Base-by-base conservation (phyloP, 345 rosid genomes). In the Cardamine resedifolia region DNA sequence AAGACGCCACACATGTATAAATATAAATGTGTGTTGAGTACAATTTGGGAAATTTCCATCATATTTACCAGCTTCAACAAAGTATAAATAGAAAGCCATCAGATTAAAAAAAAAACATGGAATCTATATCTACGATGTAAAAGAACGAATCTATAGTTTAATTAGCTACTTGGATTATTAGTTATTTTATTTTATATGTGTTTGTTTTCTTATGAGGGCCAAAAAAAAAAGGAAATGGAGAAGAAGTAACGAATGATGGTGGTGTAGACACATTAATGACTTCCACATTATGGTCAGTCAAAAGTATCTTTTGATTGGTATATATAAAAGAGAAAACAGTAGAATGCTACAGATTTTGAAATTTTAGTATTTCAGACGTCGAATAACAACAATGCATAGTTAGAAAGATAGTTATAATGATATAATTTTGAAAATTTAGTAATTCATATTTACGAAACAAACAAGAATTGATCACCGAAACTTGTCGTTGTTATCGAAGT, bases 211-310 rank as follows among this genome's bases (percentile, higher is more conserved):
- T 58, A 23, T 5, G 39, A 34, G 11, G 38, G 20, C 30, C 2
- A 68, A 4, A 28, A 43, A 68, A 28, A 5, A 16, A 33, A 70
- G 8, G 8, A 16, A 33, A 45, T 21, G 33, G 33, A 21, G 5
- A 23, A 47, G 48, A 70, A 34, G 27, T 9, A 2, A 58, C 26
- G 30, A 70, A 60, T 59, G 59, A 49, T 70, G 38, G 59, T 34
- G 28, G 50, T 26, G 36, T 34, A 36, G 39, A 70, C 74, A 59
- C 50, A 34, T 58, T 59, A 7, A 70, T 48, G 39, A 30, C 58
- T 48, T 49, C 20, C 21, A 16, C 20, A 48, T 34, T 48, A 16
- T 70, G 58, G 74, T 59, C 58, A 57, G 58, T 62, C 26, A 47
- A 70, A 58, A 47, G 64, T 58, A 52, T 26, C 19, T 14, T 26